Evolutionary conservation across 176 grass and related monocot genomes (phyloP).

Genomic region (barley (Hordeum vulgare)): DNA sequence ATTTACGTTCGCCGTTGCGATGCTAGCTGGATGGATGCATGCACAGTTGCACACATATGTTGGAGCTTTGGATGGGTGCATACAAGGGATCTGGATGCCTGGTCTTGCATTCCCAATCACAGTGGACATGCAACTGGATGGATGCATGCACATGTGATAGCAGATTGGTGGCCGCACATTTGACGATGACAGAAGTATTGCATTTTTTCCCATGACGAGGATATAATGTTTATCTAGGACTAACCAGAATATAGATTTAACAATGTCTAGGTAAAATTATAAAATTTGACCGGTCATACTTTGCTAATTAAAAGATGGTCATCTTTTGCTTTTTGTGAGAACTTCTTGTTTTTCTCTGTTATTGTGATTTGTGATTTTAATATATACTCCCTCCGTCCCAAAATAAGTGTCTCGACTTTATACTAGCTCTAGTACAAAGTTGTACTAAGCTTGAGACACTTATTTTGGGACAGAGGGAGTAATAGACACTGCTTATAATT

Average conservation of each 20-base stretch:
- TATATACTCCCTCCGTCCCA: too few relatives aligned
- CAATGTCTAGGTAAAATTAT: not conserved
- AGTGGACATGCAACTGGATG: not conserved
- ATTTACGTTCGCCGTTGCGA: not conserved
- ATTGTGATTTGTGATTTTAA: not conserved
- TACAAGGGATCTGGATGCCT: not conserved
- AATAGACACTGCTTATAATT: not conserved
- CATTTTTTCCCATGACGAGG: not conserved
- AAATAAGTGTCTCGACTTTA: too few relatives aligned
- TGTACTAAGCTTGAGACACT: too few relatives aligned
- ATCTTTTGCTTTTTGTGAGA: not conserved
- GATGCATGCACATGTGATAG: not conserved
- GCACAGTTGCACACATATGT: too few relatives aligned
- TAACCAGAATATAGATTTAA: not conserved
- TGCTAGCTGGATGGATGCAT: not conserved
- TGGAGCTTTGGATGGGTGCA: too few relatives aligned
- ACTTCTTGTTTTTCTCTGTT: not conserved
- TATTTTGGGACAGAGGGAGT: too few relatives aligned
- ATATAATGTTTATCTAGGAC: not conserved
- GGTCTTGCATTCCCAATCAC: not conserved
- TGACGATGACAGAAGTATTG: not conserved
- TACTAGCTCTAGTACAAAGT: too few relatives aligned
- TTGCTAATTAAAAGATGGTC: not conserved
- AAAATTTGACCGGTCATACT: not conserved
- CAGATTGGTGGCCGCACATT: not conserved